Base-by-base conservation (phyloP, 257 asterid genomes). In the Fraxinus quadrangulata region DNA sequence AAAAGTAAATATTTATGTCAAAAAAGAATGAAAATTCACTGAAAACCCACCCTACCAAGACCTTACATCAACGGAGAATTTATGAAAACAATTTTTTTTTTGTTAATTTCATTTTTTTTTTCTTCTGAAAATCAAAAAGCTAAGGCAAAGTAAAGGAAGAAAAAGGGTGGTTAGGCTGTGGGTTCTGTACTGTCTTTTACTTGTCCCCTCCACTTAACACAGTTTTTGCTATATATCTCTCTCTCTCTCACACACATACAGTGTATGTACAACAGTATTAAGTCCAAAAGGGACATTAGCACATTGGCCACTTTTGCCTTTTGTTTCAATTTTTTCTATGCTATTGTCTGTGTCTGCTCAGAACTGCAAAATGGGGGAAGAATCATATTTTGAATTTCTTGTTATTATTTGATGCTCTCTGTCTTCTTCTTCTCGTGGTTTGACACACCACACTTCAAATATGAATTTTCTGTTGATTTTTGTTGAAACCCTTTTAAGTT, bases 151-250 rank as follows among this genome's bases (percentile, higher is more conserved):
- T 77, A 86, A 85, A 83, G 71, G 78, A 81, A 77, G 78, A 26
- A 79, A 79, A 67, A 79, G 79, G 82, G 87, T 86, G 90, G 87
- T 82, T 79, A 77, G 80, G 81, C 81, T 83, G 95, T 85, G 97
- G 96, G 92, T 90, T 91, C 92, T 94, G 96, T 93, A 90, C 89
- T 88, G 97, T 91, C 97, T 88, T 79, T 83, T 87, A 84, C 93
- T 89, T 91, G 97, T 91, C 97, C 96, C 97, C 97, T 88, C 98
- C 97, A 89, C 94, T 91, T 89, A 82, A 82, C 89, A 86, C 96
- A 86, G 85, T 79, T 78, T 67, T 47, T 82, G 83, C 85, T 77
- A 81, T 73, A 81, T 75, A 70, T 65, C 78, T 83, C 78, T 83
- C 78, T 65, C 84, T 28, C 81, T 6, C 86, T 9, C 84, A 30